phyloP scores from a whole-genome alignment of 73 alveolate genomes.

The Paramecium bursaria region DNA sequence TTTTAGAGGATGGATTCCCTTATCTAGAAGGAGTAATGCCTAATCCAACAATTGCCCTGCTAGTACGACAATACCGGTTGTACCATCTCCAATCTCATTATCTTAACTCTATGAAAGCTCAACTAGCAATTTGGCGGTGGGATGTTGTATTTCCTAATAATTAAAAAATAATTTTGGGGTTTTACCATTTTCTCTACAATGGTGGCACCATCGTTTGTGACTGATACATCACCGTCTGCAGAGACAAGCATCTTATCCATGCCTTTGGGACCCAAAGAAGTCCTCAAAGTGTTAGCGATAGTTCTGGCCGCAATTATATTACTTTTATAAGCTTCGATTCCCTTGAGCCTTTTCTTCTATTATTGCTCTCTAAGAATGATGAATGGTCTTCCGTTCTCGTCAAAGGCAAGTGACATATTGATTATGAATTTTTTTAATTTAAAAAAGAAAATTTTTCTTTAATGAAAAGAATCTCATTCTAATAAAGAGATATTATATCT shows the following conservation, averaged over 20 bases:
- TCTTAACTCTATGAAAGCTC: constrained; percentile 98
- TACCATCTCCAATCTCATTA: constrained; percentile 99
- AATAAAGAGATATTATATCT: no score
- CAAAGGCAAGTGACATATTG: constrained; percentile 82
- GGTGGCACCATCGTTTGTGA: constrained; percentile 99
- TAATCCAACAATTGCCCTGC: constrained; percentile 98
- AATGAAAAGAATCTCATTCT: no score
- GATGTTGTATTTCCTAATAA: constrained; percentile 86
- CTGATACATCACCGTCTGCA: constrained; percentile 98
- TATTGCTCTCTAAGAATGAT: constrained; percentile 92
- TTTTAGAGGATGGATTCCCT: constrained; percentile 99
- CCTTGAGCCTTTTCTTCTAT: constrained; percentile 94
- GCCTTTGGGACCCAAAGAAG: constrained; percentile 99
- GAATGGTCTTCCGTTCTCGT: constrained; percentile 97
- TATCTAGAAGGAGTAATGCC: constrained; percentile 91
- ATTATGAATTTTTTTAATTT: no score
- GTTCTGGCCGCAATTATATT: constrained; percentile 83
- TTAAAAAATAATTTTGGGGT: not conserved
- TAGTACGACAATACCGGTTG: constrained; percentile 99
- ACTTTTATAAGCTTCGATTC: constrained; percentile 92
- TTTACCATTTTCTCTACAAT: constrained; percentile 95
- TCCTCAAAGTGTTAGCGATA: constrained; percentile 82
- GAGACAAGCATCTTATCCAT: constrained; percentile 99
- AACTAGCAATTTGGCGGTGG: constrained; percentile 97
- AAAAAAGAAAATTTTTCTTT: no score